These are phyloP conservation scores for Mucor circinelloides DNA, from an alignment of 371 early-diverging fungal genomes.

Conservation along the genomic window DNA sequence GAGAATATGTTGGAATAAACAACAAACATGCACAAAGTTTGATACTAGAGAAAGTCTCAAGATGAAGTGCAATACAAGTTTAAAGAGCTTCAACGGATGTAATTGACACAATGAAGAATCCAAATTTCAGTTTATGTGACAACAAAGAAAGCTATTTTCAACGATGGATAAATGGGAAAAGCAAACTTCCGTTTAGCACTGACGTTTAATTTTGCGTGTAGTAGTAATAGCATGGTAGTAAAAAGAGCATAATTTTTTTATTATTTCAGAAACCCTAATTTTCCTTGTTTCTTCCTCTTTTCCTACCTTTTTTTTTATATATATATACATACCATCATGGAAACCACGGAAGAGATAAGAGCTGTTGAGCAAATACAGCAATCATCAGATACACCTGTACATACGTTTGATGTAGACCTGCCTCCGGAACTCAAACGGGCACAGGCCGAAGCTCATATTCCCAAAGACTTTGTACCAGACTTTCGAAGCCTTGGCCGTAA, in stretches of 20 bases:
- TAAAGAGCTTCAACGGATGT: background rate
- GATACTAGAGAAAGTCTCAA: background rate
- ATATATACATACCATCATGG: background rate
- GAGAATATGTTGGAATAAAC: background rate
- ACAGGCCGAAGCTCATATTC: conserved; percentile 6
- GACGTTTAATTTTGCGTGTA: background rate
- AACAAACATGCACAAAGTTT: too few species aligned
- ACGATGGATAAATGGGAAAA: background rate
- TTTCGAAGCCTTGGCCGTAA: conserved; percentile 18
- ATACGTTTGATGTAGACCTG: conserved; percentile 15
- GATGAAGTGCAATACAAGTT: background rate
- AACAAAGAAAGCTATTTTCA: background rate
- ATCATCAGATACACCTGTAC: conserved; percentile 9
- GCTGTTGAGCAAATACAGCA: background rate
- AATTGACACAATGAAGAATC: background rate
- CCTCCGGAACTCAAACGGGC: conserved; percentile 25
- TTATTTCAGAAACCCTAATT: background rate
- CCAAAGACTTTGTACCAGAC: conserved; percentile 23
- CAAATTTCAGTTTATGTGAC: background rate
- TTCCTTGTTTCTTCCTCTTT: background rate
- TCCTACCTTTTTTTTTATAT: background rate
- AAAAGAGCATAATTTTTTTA: background rate
- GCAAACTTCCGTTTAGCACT: background rate
- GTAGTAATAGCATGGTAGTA: background rate
- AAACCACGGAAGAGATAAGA: background rate